Evolutionary conservation across 2,329 filamentous ascomycete species (phyloP).

Genomic region (Aspergillus sp.): DNA sequence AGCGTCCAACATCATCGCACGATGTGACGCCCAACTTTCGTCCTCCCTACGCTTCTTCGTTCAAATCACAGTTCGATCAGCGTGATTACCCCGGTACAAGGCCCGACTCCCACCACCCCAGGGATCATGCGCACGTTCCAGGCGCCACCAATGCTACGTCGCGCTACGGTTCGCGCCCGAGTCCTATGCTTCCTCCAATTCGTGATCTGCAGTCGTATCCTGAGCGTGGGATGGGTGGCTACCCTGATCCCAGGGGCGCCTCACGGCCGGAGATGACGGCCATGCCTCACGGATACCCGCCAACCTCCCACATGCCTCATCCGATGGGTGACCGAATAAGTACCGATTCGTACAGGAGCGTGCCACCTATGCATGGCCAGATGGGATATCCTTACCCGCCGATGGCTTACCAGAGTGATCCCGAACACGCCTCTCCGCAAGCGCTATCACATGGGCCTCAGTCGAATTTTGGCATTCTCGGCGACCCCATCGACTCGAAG

Average conservation of each 20-base stretch:
- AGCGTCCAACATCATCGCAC: constrained; percentile 31
- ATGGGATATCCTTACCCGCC: constrained; percentile 28
- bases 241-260: constrained; percentile 25
- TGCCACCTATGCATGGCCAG: constrained; percentile 27
- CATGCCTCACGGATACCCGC: constrained; percentile 17
- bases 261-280: constrained; percentile 27
- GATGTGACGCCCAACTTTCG: constrained; percentile 31
- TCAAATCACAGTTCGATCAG: constrained; percentile 23
- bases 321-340: constrained; percentile 26
- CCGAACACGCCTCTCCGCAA: constrained; percentile 33
- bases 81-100: constrained; percentile 28
- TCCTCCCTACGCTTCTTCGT: constrained; percentile 24
- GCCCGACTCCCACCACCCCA: constrained; percentile 16
- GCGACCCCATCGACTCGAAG: constrained; percentile 38
- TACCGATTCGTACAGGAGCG: constrained; percentile 22
- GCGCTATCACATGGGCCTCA: constrained; percentile 31
- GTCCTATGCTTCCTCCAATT: constrained; percentile 39
- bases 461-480: constrained; percentile 40
- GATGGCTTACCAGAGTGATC: constrained; percentile 31
- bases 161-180: constrained; percentile 31
- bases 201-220: constrained; percentile 36
- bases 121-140: constrained; percentile 24
- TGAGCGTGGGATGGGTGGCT: constrained; percentile 27
- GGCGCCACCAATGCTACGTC: constrained; percentile 15
- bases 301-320: constrained; percentile 16